Evolutionary conservation across 2,329 filamentous ascomycete genomes (phyloP).

Genomic region (Trichoderma oligosporum): DNA sequence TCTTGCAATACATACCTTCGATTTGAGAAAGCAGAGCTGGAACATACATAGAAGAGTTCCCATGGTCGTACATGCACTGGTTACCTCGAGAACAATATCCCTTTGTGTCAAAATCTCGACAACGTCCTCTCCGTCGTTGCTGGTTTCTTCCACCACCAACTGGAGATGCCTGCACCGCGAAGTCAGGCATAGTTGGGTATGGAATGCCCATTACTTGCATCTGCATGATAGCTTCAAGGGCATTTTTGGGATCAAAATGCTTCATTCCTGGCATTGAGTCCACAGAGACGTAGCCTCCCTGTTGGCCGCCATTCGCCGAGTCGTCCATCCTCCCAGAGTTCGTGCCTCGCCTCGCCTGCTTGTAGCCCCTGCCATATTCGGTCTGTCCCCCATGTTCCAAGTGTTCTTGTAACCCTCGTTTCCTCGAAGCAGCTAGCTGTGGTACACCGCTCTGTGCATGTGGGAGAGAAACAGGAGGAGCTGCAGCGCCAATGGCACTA

Average conservation of each 20-base stretch:
- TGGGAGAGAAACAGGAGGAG: neutral
- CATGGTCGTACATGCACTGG: slow-evolving; percentile 67
- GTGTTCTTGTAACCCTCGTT: slow-evolving; percentile 35
- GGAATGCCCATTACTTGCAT: slow-evolving; percentile 56
- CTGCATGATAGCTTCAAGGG: slow-evolving; percentile 58
- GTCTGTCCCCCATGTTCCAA: slow-evolving; percentile 27
- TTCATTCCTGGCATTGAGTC: slow-evolving; percentile 34
- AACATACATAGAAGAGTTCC: slow-evolving; percentile 46
- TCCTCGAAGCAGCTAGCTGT: slow-evolving; percentile 26
- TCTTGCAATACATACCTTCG: slow-evolving; percentile 27
- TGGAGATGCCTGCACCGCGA: slow-evolving; percentile 30
- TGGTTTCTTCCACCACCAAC: slow-evolving; percentile 24
- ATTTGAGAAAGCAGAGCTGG: slow-evolving; percentile 25
- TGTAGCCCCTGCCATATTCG: slow-evolving; percentile 46
- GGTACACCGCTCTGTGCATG: neutral
- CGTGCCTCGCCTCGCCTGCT: slow-evolving; percentile 57
- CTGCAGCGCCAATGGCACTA: slow-evolving; percentile 6
- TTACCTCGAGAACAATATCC: slow-evolving; percentile 67
- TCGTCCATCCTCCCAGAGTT: slow-evolving; percentile 28
- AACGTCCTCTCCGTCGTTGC: slow-evolving; percentile 45
- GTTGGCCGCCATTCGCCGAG: slow-evolving; percentile 23
- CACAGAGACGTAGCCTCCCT: slow-evolving; percentile 5
- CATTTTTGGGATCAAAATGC: slow-evolving; percentile 55
- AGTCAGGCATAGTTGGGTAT: slow-evolving; percentile 38
- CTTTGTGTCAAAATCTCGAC: slow-evolving; percentile 67